Percentiles rank a stretch among this genome's conserved stretches.
These are phyloP conservation scores for Trichoderma aggressivum DNA, from an alignment of 2,329 filamentous ascomycete genomes.

Conservation along the genomic window DNA sequence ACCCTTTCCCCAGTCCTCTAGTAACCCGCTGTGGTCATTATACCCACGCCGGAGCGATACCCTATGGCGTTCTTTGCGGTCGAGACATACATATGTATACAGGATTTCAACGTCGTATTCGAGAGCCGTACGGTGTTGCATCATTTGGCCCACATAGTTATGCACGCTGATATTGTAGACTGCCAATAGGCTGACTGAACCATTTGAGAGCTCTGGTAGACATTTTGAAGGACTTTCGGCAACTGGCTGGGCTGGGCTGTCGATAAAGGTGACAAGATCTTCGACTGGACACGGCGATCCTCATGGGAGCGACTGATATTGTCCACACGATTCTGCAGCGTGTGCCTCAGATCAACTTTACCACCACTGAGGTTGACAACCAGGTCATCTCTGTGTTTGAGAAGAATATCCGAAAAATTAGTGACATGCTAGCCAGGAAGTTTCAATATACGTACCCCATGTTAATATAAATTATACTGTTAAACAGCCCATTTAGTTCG, in stretches of 20 bases:
- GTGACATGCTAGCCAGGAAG: slow-evolving; percentile 69
- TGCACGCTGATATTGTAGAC: slow-evolving; percentile 96
- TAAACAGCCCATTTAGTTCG: slow-evolving; percentile 62
- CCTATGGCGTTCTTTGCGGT: too few relatives aligned
- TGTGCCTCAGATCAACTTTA: slow-evolving; percentile 69
- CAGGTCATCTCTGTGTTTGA: slow-evolving; percentile 75
- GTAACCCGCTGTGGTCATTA: too few relatives aligned
- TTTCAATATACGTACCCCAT: neutral
- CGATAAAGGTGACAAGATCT: too few relatives aligned
- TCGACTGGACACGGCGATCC: slow-evolving; percentile 72
- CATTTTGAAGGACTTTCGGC: too few relatives aligned
- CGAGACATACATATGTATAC: too few relatives aligned
- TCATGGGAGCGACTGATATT: slow-evolving; percentile 68
- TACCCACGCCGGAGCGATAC: too few relatives aligned
- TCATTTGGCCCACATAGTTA: slow-evolving; percentile 93
- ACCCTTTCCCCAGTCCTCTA: too few relatives aligned
- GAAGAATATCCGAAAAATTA: slow-evolving; percentile 85
- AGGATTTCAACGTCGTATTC: slow-evolving; percentile 64
- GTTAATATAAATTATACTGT: slow-evolving; percentile 56
- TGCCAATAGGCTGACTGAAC: too few relatives aligned
- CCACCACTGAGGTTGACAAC: slow-evolving; percentile 44
- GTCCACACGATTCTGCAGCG: slow-evolving; percentile 69
- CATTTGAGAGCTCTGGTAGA: too few relatives aligned
- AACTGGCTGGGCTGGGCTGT: too few relatives aligned
- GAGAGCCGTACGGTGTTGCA: slow-evolving; percentile 87